phyloP scores from a whole-genome alignment of 345 rosid species.

The Populus nigra region DNA sequence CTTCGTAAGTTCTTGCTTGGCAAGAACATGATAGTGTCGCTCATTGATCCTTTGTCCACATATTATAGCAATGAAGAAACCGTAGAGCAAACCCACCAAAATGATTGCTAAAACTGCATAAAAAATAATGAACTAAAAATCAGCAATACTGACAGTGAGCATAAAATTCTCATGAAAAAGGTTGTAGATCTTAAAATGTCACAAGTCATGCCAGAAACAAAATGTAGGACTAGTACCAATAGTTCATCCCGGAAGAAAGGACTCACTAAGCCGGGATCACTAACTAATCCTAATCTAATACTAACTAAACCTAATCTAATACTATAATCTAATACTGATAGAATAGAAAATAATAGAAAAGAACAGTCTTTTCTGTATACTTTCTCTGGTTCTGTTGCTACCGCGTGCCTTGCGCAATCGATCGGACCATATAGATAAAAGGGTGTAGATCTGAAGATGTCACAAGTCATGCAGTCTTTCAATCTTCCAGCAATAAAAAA shows the following conservation, averaged over 20 bases:
- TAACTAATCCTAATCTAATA: too few relatives aligned
- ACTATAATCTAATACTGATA: too few relatives aligned
- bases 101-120: slow-evolving; percentile 82
- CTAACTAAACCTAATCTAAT: too few relatives aligned
- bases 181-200: background rate
- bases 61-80: slow-evolving; percentile 95
- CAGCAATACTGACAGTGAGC: background rate
- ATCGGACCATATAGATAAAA: background rate
- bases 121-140: slow-evolving; percentile 1
- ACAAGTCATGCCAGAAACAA: too few relatives aligned
- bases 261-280: too few relatives aligned
- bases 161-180: slow-evolving; percentile 1
- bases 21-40: slow-evolving; percentile 95
- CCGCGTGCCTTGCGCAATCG: too few relatives aligned
- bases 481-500: too few relatives aligned
- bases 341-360: too few relatives aligned
- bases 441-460: background rate
- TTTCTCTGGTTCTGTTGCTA: too few relatives aligned
- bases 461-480: background rate
- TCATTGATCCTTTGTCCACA: slow-evolving; percentile 98
- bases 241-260: too few relatives aligned
- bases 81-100: slow-evolving; percentile 96
- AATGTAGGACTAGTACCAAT: too few relatives aligned
- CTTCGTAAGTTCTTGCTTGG: slow-evolving; percentile 98
- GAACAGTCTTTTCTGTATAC: too few relatives aligned